Evolutionary conservation across 257 asterid species (phyloP).

Genomic region (Solanum okadae): DNA sequence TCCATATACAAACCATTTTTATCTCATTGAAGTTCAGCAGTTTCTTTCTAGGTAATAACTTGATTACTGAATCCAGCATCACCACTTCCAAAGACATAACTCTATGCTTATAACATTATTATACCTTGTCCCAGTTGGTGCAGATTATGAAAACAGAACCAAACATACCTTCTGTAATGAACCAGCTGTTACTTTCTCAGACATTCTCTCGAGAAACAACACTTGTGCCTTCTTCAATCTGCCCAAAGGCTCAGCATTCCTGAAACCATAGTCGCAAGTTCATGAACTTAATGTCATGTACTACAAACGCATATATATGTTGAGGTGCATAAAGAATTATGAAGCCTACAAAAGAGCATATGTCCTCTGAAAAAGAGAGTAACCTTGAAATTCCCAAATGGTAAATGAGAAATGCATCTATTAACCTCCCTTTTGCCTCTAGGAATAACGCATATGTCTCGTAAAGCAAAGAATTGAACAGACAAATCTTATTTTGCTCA

Average conservation of each 20-base stretch:
- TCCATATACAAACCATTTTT: neutral
- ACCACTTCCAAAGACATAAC: neutral
- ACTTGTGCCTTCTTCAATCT: constrained; percentile 91
- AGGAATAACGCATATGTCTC: constrained; percentile 66
- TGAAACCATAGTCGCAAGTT: constrained; percentile 13
- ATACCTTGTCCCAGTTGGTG: neutral
- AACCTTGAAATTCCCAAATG: constrained; percentile 91
- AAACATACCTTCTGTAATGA: constrained; percentile 58
- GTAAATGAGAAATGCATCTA: constrained; percentile 64
- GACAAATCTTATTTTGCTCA: constrained; percentile 51
- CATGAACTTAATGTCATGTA: neutral
- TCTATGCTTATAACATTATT: neutral
- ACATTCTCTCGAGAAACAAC: constrained; percentile 85
- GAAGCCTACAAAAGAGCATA: neutral
- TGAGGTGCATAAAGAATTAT: neutral
- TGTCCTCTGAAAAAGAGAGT: neutral
- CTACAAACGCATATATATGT: neutral
- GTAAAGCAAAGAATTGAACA: constrained; percentile 49
- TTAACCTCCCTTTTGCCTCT: constrained; percentile 70
- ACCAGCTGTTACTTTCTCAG: constrained; percentile 48
- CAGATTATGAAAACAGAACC: neutral
- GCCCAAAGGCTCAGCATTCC: constrained; percentile 78
- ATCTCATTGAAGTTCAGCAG: neutral
- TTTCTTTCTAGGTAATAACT: neutral
- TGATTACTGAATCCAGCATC: neutral